These are phyloP conservation scores for Camellia lanceoleosa DNA, from an alignment of 148 eudicot genomes.

Conservation along the genomic window DNA sequence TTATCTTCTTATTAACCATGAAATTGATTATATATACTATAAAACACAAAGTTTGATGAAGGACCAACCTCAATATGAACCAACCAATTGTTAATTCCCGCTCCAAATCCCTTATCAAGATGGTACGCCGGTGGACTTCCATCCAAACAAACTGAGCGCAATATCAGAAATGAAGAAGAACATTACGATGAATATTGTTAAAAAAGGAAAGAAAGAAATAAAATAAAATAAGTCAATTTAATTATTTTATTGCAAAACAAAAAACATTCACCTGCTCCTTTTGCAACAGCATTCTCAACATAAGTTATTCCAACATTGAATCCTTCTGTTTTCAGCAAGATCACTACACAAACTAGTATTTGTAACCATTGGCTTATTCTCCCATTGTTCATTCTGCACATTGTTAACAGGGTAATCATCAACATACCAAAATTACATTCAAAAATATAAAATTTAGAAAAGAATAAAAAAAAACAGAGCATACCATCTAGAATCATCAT, in stretches of 20 bases:
- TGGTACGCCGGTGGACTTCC: slow-evolving; percentile 98
- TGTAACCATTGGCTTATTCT: slow-evolving; percentile 32
- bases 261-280: slow-evolving; percentile 66
- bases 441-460: neutral
- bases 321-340: slow-evolving; percentile 40
- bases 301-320: slow-evolving; percentile 56
- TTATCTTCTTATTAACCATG: neutral
- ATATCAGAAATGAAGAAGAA: neutral
- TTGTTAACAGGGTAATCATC: neutral
- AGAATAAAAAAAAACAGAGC: neutral
- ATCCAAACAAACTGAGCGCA: slow-evolving; percentile 78
- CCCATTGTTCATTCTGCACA: slow-evolving; percentile 11
- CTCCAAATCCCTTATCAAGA: slow-evolving; percentile 65
- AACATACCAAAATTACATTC: neutral
- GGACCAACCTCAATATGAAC: slow-evolving; percentile 64
- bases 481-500: neutral
- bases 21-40: too few species aligned
- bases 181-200: neutral
- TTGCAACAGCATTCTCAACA: slow-evolving; percentile 64
- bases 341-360: slow-evolving; percentile 28
- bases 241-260: neutral
- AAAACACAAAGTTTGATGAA: neutral
- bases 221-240: neutral
- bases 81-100: slow-evolving; percentile 76
- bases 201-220: neutral